Evolutionary conservation across 306 rosid species (phyloP).

Genomic region (Clitoria ternatea): DNA sequence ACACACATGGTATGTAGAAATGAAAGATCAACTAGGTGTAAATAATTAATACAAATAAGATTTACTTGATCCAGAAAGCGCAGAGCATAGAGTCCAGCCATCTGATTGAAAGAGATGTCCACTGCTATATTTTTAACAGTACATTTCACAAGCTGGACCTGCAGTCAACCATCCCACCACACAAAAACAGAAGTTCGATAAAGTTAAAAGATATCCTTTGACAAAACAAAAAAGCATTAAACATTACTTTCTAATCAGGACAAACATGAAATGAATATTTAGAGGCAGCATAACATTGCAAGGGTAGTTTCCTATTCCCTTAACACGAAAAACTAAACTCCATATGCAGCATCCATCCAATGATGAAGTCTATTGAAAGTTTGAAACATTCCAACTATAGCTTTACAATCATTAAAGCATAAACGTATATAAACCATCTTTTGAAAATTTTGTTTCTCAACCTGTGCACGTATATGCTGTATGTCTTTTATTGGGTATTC

Average conservation of each 20-base stretch:
- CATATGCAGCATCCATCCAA: no score
- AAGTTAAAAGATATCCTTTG: constrained; percentile 2
- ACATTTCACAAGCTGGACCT: constrained; percentile 69
- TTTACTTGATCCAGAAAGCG: constrained; percentile 67
- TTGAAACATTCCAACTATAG: no score
- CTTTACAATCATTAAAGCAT: no score
- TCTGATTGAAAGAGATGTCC: constrained; percentile 72
- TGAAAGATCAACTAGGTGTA: neutral
- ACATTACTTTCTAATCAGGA: neutral
- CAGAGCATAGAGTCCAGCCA: constrained; percentile 55
- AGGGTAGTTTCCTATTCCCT: neutral
- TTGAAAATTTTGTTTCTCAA: constrained; percentile 20
- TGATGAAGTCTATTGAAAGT: no score
- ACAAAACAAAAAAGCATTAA: neutral
- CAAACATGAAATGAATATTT: no score
- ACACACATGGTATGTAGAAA: neutral
- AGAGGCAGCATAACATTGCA: neutral
- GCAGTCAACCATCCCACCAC: constrained; percentile 32
- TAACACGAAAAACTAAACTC: neutral
- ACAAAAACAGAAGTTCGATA: neutral
- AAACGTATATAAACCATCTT: no score
- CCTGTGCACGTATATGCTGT: constrained; percentile 54
- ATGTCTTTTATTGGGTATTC: constrained; percentile 41
- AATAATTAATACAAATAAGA: neutral
- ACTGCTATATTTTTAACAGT: constrained; percentile 48